Percentiles rank a stretch among this genome's conserved stretches.
Evolutionary conservation across 2,329 filamentous ascomycete species (phyloP).

Genomic region (Nemania diffusa): DNA sequence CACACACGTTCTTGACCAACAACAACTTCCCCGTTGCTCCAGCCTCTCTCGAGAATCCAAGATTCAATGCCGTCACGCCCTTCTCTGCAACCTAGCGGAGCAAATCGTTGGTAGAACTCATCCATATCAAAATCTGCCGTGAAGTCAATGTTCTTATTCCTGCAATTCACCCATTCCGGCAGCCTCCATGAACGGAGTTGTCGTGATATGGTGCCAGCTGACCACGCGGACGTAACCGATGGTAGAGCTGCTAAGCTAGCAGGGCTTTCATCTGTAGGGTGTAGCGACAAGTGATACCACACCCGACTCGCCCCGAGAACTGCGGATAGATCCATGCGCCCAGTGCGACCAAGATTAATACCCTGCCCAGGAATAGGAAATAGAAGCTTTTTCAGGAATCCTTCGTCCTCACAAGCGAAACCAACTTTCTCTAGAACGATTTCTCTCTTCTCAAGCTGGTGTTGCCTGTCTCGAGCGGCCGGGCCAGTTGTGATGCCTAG

Average conservation of each 20-base stretch:
- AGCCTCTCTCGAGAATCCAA: slow-evolving; percentile 93
- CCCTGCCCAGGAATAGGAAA: slow-evolving; percentile 82
- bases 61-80: slow-evolving; percentile 92
- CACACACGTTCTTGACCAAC: slow-evolving; percentile 92
- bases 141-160: slow-evolving; percentile 91
- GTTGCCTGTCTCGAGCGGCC: slow-evolving; percentile 76
- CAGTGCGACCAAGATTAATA: slow-evolving; percentile 80
- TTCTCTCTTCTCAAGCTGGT: slow-evolving; percentile 83
- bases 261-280: slow-evolving; percentile 89
- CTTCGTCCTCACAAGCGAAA: slow-evolving; percentile 81
- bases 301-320: slow-evolving; percentile 85
- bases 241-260: slow-evolving; percentile 77
- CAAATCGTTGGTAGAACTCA: slow-evolving; percentile 88
- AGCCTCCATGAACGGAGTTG: slow-evolving; percentile 94
- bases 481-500: slow-evolving; percentile 78
- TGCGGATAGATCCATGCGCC: slow-evolving; percentile 80
- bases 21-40: slow-evolving; percentile 97
- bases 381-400: slow-evolving; percentile 83
- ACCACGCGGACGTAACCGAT: slow-evolving; percentile 86
- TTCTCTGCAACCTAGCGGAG: slow-evolving; percentile 84
- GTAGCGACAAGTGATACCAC: slow-evolving; percentile 93
- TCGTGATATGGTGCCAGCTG: slow-evolving; percentile 88
- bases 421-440: slow-evolving; percentile 86
- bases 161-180: slow-evolving; percentile 94
- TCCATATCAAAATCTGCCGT: slow-evolving; percentile 96